Percentiles rank a stretch among this genome's conserved stretches.
Conservation (phyloP, 2,329 filamentous ascomycete species). For the Venturia carpophila region DNA sequence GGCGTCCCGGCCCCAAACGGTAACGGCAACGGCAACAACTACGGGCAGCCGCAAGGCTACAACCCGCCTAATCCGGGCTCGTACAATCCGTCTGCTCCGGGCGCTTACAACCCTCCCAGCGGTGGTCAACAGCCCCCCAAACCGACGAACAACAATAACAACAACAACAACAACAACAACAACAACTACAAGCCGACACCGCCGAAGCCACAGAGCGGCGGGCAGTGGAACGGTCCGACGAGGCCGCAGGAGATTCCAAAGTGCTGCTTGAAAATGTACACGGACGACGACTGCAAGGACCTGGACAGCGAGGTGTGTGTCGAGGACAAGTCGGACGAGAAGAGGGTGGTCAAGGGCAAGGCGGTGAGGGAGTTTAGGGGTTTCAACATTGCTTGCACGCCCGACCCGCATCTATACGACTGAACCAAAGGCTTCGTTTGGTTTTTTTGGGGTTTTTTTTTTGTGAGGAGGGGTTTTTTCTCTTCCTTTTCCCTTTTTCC, state of each 20-base stretch:
- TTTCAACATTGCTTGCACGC: not conserved
- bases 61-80: not conserved
- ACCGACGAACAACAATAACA: not conserved
- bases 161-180: not conserved
- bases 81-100: not conserved
- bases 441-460: no score
- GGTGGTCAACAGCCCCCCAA: not conserved
- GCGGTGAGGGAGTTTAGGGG: not conserved
- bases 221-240: not conserved
- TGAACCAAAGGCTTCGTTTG: no score
- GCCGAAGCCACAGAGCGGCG: not conserved
- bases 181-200: not conserved
- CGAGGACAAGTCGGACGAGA: not conserved
- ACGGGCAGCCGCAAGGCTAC: no score
- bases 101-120: not conserved
- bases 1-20: no score
- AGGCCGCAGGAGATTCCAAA: not conserved
- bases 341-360: not conserved
- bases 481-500: no score
- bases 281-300: constrained; percentile 1
- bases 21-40: no score
- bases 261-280: not conserved
- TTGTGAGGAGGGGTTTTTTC: no score
- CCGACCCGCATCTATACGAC: not conserved
- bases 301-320: not conserved